Conservation (phyloP, 2,329 filamentous ascomycete species). For the Talaromyces atroroseus region DNA sequence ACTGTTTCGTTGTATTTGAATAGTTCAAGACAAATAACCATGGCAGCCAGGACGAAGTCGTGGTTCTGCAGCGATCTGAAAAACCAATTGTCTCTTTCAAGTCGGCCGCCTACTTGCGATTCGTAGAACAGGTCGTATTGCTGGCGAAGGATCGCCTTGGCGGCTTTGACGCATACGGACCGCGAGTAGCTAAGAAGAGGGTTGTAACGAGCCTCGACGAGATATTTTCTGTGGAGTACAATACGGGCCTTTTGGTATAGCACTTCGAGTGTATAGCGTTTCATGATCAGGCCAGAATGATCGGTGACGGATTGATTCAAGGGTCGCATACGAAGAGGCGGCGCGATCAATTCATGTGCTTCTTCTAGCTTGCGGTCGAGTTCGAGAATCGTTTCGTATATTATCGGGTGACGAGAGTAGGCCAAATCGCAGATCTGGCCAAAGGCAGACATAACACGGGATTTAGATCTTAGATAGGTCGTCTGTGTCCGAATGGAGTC, state of each 20-base stretch:
- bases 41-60: slow-evolving; percentile 55
- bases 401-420: slow-evolving; percentile 24
- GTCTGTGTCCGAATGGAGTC: slow-evolving; percentile 46
- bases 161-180: slow-evolving; percentile 42
- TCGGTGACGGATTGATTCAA: slow-evolving; percentile 38
- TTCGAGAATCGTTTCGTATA: slow-evolving; percentile 27
- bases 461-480: slow-evolving; percentile 31
- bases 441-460: slow-evolving; percentile 25
- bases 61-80: slow-evolving; percentile 51
- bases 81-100: slow-evolving; percentile 53
- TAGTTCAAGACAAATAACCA: slow-evolving; percentile 49
- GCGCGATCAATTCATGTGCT: slow-evolving; percentile 12
- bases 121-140: slow-evolving; percentile 46
- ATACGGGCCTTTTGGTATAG: slow-evolving; percentile 46
- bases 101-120: slow-evolving; percentile 47
- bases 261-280: slow-evolving; percentile 46
- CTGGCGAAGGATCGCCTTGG: slow-evolving; percentile 42
- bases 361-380: slow-evolving; percentile 27
- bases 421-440: slow-evolving; percentile 29
- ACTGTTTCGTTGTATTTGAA: slow-evolving; percentile 7
- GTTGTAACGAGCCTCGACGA: slow-evolving; percentile 33
- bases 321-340: slow-evolving; percentile 15
- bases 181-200: slow-evolving; percentile 36
- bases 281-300: slow-evolving; percentile 45
- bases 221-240: slow-evolving; percentile 48